These are phyloP conservation scores for Fusarium mundagurra DNA, from an alignment of 2,329 filamentous ascomycete species.

Conservation along the genomic window DNA sequence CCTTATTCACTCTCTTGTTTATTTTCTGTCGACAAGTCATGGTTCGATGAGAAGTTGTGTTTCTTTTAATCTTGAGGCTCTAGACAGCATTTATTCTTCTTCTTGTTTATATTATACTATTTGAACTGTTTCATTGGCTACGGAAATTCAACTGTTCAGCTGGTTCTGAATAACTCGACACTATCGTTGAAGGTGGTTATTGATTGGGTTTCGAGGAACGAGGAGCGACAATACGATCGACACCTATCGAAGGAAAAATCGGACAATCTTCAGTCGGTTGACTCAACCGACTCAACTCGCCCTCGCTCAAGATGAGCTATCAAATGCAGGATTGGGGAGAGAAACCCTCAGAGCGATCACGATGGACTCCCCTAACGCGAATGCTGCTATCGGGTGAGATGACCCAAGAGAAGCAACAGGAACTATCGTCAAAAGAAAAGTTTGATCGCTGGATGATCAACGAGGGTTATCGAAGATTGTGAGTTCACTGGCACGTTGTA, in stretches of 20 bases:
- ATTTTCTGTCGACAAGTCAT: not conserved
- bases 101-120: conserved; percentile 35
- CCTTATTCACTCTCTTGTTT: conserved; percentile 2
- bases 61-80: conserved; percentile 33
- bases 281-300: not conserved
- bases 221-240: not conserved
- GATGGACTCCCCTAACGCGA: conserved; percentile 84
- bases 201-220: not conserved
- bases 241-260: not conserved
- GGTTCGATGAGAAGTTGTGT: conserved; percentile 38
- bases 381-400: conserved; percentile 87
- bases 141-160: conserved; percentile 23
- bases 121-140: not conserved
- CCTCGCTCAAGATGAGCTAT: conserved; percentile 41
- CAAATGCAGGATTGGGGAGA: conserved; percentile 43
- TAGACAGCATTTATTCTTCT: conserved; percentile 45
- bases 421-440: conserved; percentile 74
- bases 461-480: conserved; percentile 84
- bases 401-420: conserved; percentile 76
- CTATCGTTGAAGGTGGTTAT: not conserved
- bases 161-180: conserved; percentile 34
- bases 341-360: conserved; percentile 72
- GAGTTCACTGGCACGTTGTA: conserved; percentile 48
- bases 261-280: not conserved
- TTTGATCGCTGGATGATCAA: conserved; percentile 92